Percentiles rank a stretch among this genome's conserved stretches.
Evolutionary conservation across 2,329 filamentous ascomycete genomes (phyloP).

Genomic region (Nannizzia gypsea): DNA sequence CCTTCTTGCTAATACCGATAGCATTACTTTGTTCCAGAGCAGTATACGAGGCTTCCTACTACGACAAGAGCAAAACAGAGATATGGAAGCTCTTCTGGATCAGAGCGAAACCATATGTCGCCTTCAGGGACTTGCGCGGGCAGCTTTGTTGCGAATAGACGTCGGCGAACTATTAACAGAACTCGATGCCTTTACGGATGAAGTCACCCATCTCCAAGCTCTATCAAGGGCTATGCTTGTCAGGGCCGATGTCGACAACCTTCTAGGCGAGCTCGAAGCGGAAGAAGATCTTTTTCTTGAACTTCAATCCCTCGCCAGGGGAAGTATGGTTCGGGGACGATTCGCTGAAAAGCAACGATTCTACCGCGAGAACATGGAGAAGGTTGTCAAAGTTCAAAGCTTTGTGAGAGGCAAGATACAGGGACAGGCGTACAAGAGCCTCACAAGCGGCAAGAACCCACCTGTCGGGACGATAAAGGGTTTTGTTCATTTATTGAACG

Average conservation of each 20-base stretch:
- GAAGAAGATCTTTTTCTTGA: constrained; percentile 67
- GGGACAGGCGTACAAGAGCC: constrained; percentile 93
- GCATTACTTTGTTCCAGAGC: constrained; percentile 42
- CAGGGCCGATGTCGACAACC: constrained; percentile 58
- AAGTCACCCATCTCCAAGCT: constrained; percentile 60
- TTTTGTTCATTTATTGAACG: constrained; percentile 93
- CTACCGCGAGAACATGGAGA: constrained; percentile 96
- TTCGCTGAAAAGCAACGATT: constrained; percentile 79
- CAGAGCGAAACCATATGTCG: constrained; percentile 24
- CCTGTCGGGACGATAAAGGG: constrained; percentile 95
- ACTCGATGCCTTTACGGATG: constrained; percentile 55
- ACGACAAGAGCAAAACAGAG: constrained; percentile 22
- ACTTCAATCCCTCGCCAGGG: constrained; percentile 63
- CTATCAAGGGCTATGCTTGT: constrained; percentile 67
- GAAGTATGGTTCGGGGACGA: constrained; percentile 56
- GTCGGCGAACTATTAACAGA: constrained; percentile 50
- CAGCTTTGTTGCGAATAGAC: constrained; percentile 30
- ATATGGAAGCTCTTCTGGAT: constrained; percentile 22
- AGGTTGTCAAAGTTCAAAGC: constrained; percentile 96
- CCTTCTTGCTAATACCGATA: constrained; percentile 34
- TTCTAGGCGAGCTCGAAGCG: constrained; percentile 66
- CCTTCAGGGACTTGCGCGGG: constrained; percentile 32
- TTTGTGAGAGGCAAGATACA: constrained; percentile 91
- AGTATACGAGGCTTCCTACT: constrained; percentile 34
- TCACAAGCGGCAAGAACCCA: constrained; percentile 92